phyloP scores from a whole-genome alignment of 2,329 filamentous ascomycete genomes.

The Chaetomium globosum region DNA sequence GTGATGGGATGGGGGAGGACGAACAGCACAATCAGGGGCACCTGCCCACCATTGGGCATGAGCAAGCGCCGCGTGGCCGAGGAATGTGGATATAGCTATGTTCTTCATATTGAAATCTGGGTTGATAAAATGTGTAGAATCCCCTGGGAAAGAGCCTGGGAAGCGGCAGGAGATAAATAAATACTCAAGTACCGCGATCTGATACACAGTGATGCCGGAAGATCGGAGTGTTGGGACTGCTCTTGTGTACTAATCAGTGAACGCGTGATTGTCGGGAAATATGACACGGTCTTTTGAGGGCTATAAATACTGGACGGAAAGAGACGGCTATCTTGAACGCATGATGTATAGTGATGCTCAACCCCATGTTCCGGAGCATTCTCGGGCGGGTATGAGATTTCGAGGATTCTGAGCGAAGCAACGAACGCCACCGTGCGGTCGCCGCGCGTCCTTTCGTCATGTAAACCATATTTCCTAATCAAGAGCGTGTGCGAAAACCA shows the following conservation, averaged over 20 bases:
- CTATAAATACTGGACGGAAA: background rate
- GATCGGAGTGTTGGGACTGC: background rate
- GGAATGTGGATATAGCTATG: conserved; percentile 35
- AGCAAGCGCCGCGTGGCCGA: conserved; percentile 39
- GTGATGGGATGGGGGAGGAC: conserved; percentile 30
- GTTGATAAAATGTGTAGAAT: conserved; percentile 7
- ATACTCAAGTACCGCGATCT: background rate
- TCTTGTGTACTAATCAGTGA: background rate
- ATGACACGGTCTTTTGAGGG: background rate
- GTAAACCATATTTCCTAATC: background rate
- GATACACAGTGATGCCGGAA: background rate
- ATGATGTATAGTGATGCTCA: background rate
- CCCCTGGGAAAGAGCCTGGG: background rate
- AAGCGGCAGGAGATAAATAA: background rate
- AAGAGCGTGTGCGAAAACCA: background rate
- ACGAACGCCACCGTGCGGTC: conserved; percentile 4
- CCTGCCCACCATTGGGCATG: conserved; percentile 48
- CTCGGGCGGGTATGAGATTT: background rate
- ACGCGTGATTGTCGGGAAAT: background rate
- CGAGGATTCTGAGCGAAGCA: background rate
- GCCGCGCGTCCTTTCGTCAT: conserved; percentile 33
- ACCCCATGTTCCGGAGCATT: background rate
- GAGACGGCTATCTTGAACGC: background rate
- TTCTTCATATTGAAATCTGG: conserved; percentile 41
- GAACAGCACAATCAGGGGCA: conserved; percentile 49